These are phyloP conservation scores for Diatrype stigma DNA, from an alignment of 2,329 filamentous ascomycete genomes.

Conservation along the genomic window DNA sequence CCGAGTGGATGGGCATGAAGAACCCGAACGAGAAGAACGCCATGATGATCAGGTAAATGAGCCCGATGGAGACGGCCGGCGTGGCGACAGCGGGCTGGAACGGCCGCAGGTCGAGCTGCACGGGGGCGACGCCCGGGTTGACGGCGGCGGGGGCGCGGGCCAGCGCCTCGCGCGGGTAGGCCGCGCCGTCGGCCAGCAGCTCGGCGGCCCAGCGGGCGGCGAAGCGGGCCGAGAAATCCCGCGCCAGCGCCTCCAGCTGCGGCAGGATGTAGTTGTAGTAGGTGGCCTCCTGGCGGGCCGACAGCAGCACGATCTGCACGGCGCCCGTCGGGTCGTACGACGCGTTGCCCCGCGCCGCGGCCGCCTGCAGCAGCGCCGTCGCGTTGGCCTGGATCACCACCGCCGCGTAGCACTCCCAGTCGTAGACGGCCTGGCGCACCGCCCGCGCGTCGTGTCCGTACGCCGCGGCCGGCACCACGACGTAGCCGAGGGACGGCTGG, in stretches of 20 bases:
- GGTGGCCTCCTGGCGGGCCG: conserved; percentile 53
- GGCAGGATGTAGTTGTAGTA: conserved; percentile 51
- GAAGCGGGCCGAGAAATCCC: conserved; percentile 42
- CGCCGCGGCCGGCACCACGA: conserved; percentile 40
- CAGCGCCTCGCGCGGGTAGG: conserved; percentile 24
- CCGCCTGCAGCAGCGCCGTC: conserved; percentile 51
- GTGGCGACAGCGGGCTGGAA: conserved; percentile 51
- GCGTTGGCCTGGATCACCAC: conserved; percentile 61
- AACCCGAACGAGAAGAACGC: conserved; percentile 64
- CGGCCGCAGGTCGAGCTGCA: conserved; percentile 50
- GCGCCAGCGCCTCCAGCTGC: conserved; percentile 42
- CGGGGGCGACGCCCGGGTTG: conserved; percentile 27
- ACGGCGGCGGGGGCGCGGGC: conserved; percentile 23
- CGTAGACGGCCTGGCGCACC: conserved; percentile 55
- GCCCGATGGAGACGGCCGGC: conserved; percentile 56
- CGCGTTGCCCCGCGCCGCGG: conserved; percentile 49
- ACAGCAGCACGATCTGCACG: conserved; percentile 51
- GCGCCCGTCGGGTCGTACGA: conserved; percentile 58
- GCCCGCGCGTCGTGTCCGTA: conserved; percentile 53
- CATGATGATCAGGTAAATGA: conserved; percentile 65
- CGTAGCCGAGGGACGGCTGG: conserved; percentile 44
- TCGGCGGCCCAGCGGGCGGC: conserved; percentile 39
- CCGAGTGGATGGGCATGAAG: conserved; percentile 59
- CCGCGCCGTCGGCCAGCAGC: conserved; percentile 35
- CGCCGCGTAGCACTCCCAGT: conserved; percentile 56